phyloP scores from a whole-genome alignment of 2,329 filamentous ascomycete genomes.

The Nothomitra cinnamomea region DNA sequence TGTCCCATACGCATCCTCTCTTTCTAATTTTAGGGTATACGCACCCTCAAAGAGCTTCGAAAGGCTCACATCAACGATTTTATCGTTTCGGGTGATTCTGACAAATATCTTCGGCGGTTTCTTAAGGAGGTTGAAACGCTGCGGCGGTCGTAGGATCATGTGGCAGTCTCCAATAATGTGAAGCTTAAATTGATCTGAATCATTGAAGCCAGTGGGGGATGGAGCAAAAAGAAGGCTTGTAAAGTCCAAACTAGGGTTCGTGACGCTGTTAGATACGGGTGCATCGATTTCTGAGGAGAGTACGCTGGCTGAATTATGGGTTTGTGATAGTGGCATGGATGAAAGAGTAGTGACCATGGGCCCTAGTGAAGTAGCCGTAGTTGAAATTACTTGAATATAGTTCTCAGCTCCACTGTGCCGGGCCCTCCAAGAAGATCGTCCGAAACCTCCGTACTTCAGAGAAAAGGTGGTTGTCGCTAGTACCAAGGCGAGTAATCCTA shows the following conservation, averaged over 20 bases:
- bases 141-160: conserved; percentile 33
- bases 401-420: background rate
- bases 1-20: conserved; percentile 29
- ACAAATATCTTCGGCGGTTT: conserved; percentile 32
- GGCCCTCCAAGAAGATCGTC: background rate
- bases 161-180: conserved; percentile 36
- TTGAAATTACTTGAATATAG: background rate
- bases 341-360: background rate
- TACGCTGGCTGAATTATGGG: background rate
- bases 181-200: conserved; percentile 26
- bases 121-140: conserved; percentile 23
- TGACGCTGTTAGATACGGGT: background rate
- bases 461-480: background rate
- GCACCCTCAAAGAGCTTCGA: conserved; percentile 35
- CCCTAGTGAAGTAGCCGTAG: background rate
- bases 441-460: background rate
- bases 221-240: conserved; percentile 13
- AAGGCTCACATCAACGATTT: conserved; percentile 26
- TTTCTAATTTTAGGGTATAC: conserved; percentile 32
- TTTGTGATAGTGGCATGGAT: background rate
- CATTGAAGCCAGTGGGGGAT: conserved; percentile 5
- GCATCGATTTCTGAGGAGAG: background rate
- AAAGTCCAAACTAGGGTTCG: conserved; percentile 8
- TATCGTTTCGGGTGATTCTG: conserved; percentile 27
- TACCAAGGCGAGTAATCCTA: background rate